Conservation (phyloP, 352 stramenopile genomes). For the Phytophthora cactorum region DNA sequence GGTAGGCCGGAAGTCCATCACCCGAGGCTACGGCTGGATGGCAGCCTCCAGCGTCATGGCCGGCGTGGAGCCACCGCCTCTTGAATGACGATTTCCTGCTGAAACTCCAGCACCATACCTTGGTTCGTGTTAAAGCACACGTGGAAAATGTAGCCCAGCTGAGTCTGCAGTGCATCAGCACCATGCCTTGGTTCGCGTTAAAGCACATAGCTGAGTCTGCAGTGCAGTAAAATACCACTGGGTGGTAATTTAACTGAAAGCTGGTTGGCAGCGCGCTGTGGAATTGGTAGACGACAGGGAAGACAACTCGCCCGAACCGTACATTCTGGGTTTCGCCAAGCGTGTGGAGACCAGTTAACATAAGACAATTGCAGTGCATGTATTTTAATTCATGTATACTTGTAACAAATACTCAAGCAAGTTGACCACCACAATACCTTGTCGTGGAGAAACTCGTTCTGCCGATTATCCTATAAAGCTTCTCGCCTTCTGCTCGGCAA, state of each 20-base stretch:
- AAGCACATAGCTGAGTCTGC: constrained; percentile 17
- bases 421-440: constrained; percentile 11
- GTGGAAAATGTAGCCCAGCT: constrained; percentile 21
- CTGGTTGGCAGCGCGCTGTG: constrained; percentile 11
- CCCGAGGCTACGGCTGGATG: too few species aligned
- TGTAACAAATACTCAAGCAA: background rate
- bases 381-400: too few species aligned
- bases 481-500: background rate
- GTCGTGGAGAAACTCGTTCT: constrained; percentile 17
- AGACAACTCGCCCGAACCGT: constrained; percentile 22
- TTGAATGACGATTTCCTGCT: constrained; percentile 16
- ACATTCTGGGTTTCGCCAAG: constrained; percentile 18
- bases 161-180: constrained; percentile 7
- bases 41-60: background rate
- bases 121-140: constrained; percentile 15
- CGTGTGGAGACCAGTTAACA: constrained; percentile 5
- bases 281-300: constrained; percentile 29
- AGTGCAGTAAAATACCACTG: background rate
- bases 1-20: background rate
- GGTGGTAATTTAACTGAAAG: background rate
- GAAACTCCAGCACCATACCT: constrained; percentile 9
- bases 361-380: background rate
- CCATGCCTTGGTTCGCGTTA: constrained; percentile 11
- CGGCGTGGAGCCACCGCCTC: background rate
- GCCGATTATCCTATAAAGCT: background rate